phyloP scores from a whole-genome alignment of 1,284 basidiomycete species.

The Termitomyces sp. region DNA sequence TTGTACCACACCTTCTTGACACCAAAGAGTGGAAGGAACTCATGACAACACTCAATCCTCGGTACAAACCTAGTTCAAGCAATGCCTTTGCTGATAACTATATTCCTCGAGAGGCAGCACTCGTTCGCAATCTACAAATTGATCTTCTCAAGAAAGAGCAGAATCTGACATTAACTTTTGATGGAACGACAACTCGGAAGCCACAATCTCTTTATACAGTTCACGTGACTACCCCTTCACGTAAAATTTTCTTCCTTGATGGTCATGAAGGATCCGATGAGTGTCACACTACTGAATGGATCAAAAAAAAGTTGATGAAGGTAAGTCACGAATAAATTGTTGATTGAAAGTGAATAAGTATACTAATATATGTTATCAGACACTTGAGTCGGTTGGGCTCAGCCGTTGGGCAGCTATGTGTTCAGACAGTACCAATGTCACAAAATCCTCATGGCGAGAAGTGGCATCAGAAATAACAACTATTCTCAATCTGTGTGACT shows the following conservation, averaged over 20 bases:
- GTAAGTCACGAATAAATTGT: background rate
- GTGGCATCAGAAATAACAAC: background rate
- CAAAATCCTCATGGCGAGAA: background rate
- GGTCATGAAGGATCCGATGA: background rate
- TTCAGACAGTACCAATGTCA: background rate
- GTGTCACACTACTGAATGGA: background rate
- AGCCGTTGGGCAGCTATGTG: background rate
- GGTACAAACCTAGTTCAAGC: background rate
- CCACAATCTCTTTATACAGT: background rate
- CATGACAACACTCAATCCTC: background rate
- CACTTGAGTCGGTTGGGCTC: background rate
- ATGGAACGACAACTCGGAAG: background rate
- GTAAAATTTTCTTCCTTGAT: background rate
- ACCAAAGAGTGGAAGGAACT: background rate
- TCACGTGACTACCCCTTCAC: background rate
- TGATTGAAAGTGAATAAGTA: no score
- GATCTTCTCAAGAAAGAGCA: background rate
- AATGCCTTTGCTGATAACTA: background rate
- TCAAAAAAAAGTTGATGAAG: background rate
- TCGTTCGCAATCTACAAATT: background rate
- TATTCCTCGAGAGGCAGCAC: background rate
- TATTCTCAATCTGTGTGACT: background rate
- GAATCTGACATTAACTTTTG: background rate
- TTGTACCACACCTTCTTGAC: background rate
- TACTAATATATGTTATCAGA: background rate